These are phyloP conservation scores for Scheffersomyces ergatensis DNA, from an alignment of 805 yeast species.

Conservation along the genomic window DNA sequence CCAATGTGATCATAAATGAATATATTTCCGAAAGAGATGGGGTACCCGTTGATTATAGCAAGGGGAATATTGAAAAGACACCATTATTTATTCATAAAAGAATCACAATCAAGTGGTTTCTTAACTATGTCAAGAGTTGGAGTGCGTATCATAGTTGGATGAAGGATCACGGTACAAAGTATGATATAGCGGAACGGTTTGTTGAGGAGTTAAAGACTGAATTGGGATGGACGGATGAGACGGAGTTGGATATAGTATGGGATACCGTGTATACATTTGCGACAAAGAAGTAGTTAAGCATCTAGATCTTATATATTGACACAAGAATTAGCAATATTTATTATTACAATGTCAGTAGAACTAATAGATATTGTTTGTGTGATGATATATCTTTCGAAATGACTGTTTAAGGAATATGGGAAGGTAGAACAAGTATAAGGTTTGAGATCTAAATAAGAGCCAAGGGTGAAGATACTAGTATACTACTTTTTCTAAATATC, in stretches of 20 bases:
- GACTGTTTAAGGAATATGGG: no score
- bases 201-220: conserved; percentile 39
- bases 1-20: conserved; percentile 21
- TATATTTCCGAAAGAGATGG: conserved; percentile 17
- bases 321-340: no score
- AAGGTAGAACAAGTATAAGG: no score
- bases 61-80: neutral
- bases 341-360: no score
- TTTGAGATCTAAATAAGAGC: no score
- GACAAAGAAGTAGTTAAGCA: conserved; percentile 19
- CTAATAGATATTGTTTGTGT: no score
- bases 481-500: no score
- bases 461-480: no score
- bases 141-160: conserved; percentile 39
- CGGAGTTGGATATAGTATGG: conserved; percentile 47
- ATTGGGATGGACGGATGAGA: conserved; percentile 47
- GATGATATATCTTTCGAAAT: no score
- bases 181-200: conserved; percentile 49
- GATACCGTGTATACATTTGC: conserved; percentile 56
- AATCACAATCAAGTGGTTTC: conserved; percentile 15
- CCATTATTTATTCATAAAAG: conserved; percentile 8
- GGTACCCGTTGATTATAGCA: neutral
- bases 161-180: conserved; percentile 25
- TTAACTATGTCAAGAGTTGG: conserved; percentile 33
- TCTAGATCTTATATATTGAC: no score